Base-by-base conservation (phyloP, 2,329 filamentous ascomycete genomes). In the Apiospora hydei region DNA sequence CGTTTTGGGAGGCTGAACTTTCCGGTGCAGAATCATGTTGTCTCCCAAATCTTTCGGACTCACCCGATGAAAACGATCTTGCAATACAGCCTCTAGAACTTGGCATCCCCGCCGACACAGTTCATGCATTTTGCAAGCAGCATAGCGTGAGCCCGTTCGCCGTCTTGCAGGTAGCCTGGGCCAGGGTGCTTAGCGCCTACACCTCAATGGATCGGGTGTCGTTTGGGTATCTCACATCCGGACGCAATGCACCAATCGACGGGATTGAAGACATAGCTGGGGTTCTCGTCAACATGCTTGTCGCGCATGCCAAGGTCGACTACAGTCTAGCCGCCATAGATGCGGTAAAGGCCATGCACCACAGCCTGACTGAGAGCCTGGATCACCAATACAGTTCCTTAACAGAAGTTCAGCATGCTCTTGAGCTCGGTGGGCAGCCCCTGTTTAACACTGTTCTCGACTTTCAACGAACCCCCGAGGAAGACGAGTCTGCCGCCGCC, bases 161-260 rank as follows among this genome's bases (percentile, higher is more conserved):
- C 1, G 18, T 72, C 26, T 16, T 72, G 46, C 71, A 82, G 57
- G 83, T 82, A 18, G 84, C 83, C 5, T 86, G 84, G 84, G 82
- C 82, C 4, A 71, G 85, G 21, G 79, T 83, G 1, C 78, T 83
- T 0, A 79, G 80, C 0, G 74, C 81, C 14, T 84, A 84, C 71
- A 79, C 82, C 71, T 78, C 78, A 1, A 77, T 80, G 26, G 71
- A 78, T 11, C 81, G 84, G 66, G 79, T 84, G 44, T 76, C 83
- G 18, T 84, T 85, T 69, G 83, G 83, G 8, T 81, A 82, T 72
- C 84, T 82, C 0, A 76, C 84, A 11, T 83, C 83, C 4, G 83
- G 83, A 21, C 81, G 83, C 57, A 83, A 30, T 44, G 66, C 44
- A 1, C 66, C 66, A 18, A 38, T 68, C 16, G 43, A 44, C 4